Evolutionary conservation across 306 rosid genomes (phyloP).

Genomic region (Prinsepia uniflora): DNA sequence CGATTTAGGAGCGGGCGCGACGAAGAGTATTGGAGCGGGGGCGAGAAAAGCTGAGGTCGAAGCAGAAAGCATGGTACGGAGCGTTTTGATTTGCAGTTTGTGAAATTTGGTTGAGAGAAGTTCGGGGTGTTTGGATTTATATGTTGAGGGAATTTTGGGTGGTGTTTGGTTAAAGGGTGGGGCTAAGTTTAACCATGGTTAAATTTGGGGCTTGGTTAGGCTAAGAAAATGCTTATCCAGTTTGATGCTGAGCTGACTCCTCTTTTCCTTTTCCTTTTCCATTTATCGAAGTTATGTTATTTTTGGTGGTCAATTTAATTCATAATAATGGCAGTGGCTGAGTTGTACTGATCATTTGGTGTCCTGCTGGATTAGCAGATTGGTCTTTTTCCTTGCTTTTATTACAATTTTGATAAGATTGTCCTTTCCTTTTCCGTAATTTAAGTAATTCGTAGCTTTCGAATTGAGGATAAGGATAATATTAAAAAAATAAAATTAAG

Average conservation of each 20-base stretch:
- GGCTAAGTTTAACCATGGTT: conserved; percentile 21
- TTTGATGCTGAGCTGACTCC: not conserved
- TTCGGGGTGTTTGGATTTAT: not conserved
- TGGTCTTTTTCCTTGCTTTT: not conserved
- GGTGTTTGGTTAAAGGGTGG: not conserved
- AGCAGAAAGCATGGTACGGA: conserved; percentile 25
- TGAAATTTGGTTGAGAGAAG: no score
- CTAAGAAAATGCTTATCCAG: not conserved
- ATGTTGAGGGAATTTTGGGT: not conserved
- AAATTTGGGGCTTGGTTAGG: not conserved
- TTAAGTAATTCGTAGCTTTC: not conserved
- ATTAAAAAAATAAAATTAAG: no score
- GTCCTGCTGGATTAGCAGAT: not conserved
- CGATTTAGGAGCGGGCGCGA: not conserved
- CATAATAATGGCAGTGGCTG: not conserved
- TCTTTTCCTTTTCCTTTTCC: not conserved
- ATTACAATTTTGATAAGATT: not conserved
- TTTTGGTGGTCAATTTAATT: not conserved
- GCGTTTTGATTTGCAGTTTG: not conserved
- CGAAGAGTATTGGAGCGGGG: not conserved
- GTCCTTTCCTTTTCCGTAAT: not conserved
- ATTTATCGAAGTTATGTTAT: not conserved
- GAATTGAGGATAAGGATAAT: no score
- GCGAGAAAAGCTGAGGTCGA: not conserved
- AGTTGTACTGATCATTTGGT: not conserved